Base-by-base conservation (phyloP, 148 eudicot species). In the Fagopyrum tataricum region DNA sequence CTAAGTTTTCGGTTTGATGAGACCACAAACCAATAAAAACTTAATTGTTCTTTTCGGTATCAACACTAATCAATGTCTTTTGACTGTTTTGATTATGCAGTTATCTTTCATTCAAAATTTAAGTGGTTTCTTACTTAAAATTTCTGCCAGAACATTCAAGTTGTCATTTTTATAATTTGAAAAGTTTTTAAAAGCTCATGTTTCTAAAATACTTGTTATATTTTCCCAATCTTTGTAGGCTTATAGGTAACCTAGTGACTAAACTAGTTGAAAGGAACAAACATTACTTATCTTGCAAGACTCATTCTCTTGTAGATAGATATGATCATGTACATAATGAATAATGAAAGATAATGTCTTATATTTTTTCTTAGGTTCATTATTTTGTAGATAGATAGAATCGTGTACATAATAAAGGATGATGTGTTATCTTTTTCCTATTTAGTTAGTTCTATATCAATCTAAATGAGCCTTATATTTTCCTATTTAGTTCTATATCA, bases 81-180 rank as follows among this genome's bases (percentile, higher is more conserved):
- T 26, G 5, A 26, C 67, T 26, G n/a, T 21, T 23, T 10, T 48
- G 21, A 17, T 17, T 48, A 64, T 83, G 56, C 79, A 93, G 98
- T 83, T 96, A 93, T 76, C 79, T 93, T 52, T 90, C 98, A 10
- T 93, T 84, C 78, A 93, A 93, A 93, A 90, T 81, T 84, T 93
- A 48, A 93, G 98, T 75, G 91, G 92, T 66, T 79, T 89, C 13
- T 66, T 90, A 79, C 96, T 94, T n/a, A 90, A 86, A 78, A 74
- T 93, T 72, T 80, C 88, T 11, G 83, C 98, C 15, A 82, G 90
- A 82, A 86, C 94, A 69, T 87, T 90, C 86, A 89, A 85, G 96
- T 90, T 7, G 8, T 53, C 7, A 40, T 55, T 10, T 15, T 31
- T 5, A 21, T 64, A 5, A 23, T 40, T 72, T 71, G 70, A 61